Conservation (phyloP, 1,284 basidiomycete species). For the Sphaerobolus stellatus region DNA sequence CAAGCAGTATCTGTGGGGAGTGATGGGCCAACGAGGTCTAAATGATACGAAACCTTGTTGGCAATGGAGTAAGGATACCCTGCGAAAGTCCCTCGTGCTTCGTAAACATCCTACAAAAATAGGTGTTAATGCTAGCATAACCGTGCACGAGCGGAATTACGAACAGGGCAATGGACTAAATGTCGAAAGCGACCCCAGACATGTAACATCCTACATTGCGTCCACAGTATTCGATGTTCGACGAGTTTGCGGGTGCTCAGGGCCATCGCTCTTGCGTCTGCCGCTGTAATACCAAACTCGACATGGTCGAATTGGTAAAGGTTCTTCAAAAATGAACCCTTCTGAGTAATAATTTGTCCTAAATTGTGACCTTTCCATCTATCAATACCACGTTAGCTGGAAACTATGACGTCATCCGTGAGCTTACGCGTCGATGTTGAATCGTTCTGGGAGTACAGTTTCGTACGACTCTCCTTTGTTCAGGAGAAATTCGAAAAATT, state of each 20-base stretch:
- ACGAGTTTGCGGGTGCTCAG: conserved; percentile 16
- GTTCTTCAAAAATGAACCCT: conserved; percentile 20
- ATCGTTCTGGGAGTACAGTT: conserved; percentile 18
- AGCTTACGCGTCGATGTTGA: conserved; percentile 18
- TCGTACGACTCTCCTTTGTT: conserved; percentile 18
- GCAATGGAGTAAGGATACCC: background rate
- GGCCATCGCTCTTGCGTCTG: conserved; percentile 20
- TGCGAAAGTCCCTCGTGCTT: conserved; percentile 19
- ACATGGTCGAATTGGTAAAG: conserved; percentile 16
- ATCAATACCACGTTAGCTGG: background rate
- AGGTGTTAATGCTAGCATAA: background rate
- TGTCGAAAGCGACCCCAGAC: too few relatives aligned
- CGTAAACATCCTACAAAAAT: conserved; percentile 32
- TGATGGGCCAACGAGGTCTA: background rate
- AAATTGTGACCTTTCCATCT: conserved; percentile 15
- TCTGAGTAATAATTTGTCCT: conserved; percentile 15
- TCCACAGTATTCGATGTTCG: conserved; percentile 14
- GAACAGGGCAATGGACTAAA: conserved; percentile 26
- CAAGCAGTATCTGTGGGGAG: conserved; percentile 50
- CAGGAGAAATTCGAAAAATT: conserved; percentile 17
- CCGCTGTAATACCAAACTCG: conserved; percentile 19
- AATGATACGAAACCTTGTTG: background rate
- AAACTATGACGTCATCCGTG: background rate
- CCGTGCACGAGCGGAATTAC: conserved; percentile 16
- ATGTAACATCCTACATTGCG: conserved; percentile 15